A percentile compares a stretch with the other conserved stretches of the same genome.
Evolutionary conservation across 2,329 filamentous ascomycete species (phyloP).

Genomic region (Phialocephala subalpina): DNA sequence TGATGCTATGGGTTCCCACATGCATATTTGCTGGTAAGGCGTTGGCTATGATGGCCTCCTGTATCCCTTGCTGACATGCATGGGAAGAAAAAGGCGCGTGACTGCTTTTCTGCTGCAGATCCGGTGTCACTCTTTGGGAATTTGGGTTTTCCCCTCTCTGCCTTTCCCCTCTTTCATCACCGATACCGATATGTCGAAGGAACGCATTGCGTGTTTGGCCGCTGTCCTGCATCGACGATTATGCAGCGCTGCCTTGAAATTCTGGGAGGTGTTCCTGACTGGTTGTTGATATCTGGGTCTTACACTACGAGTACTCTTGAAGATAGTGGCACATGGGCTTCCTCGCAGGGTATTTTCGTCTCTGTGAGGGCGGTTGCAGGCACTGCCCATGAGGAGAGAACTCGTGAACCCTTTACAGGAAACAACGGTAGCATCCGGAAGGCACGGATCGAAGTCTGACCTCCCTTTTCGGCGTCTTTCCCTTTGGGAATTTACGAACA

Average conservation of each 20-base stretch:
- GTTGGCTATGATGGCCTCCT: constrained; percentile 10
- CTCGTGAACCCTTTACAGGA: not conserved
- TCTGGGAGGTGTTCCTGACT: not conserved
- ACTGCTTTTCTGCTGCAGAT: constrained; percentile 9
- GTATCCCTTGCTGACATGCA: constrained; percentile 22
- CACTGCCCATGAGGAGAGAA: not conserved
- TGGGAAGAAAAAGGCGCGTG: constrained; percentile 18
- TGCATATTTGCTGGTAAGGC: constrained; percentile 24
- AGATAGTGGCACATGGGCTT: constrained; percentile 15
- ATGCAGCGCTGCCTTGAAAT: constrained; percentile 15
- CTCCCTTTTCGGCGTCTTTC: not conserved
- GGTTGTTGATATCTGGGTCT: not conserved
- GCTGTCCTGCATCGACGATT: not conserved
- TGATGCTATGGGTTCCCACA: constrained; percentile 1
- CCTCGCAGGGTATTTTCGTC: constrained; percentile 8
- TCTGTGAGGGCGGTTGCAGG: constrained; percentile 1
- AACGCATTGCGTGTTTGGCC: not conserved
- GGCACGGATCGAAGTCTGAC: constrained; percentile 1
- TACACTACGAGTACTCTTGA: not conserved
- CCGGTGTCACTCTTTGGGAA: constrained; percentile 2
- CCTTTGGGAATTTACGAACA: not conserved
- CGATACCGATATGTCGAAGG: constrained; percentile 1
- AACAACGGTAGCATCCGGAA: not conserved
- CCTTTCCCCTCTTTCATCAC: constrained; percentile 18
- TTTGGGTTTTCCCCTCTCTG: constrained; percentile 6